These are phyloP conservation scores for Massospora cicadina DNA, from an alignment of 371 early-diverging fungal species.

Conservation along the genomic window DNA sequence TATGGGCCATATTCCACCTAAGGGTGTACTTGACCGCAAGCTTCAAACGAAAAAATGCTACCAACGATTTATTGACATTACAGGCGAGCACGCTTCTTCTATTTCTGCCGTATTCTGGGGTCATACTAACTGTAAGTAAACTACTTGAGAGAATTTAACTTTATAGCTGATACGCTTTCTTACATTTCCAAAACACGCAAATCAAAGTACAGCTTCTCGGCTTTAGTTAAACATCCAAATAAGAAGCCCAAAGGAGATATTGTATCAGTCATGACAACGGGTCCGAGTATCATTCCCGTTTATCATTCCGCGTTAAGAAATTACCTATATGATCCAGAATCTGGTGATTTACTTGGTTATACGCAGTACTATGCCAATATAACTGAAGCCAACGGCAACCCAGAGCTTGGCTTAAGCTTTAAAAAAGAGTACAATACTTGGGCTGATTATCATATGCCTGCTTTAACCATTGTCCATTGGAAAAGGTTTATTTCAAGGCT, in stretches of 20 bases:
- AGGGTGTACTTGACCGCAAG: conserved; percentile 17
- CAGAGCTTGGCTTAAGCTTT: conserved; percentile 16
- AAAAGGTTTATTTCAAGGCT: background rate
- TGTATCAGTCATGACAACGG: conserved; percentile 7
- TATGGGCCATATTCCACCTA: conserved; percentile 31
- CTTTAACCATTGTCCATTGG: background rate
- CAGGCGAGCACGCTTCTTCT: conserved; percentile 21
- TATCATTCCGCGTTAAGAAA: conserved; percentile 31
- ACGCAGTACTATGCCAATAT: conserved; percentile 32
- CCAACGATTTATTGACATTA: conserved; percentile 19
- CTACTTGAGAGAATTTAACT: background rate
- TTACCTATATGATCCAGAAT: conserved; percentile 21
- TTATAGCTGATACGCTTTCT: conserved; percentile 7
- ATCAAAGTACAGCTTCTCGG: background rate
- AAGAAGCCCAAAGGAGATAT: background rate
- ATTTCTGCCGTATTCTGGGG: conserved; percentile 32
- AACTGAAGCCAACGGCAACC: conserved; percentile 19
- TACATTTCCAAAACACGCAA: conserved; percentile 4
- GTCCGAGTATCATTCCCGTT: conserved; percentile 7
- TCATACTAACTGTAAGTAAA: conserved; percentile 9
- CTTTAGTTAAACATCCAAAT: background rate
- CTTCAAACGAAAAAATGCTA: conserved; percentile 20
- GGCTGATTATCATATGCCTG: background rate
- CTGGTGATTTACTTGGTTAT: conserved; percentile 18
- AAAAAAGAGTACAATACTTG: conserved; percentile 16